These are phyloP conservation scores for Russula griseocarnosa DNA, from an alignment of 768 basidiomycete genomes.

Conservation along the genomic window DNA sequence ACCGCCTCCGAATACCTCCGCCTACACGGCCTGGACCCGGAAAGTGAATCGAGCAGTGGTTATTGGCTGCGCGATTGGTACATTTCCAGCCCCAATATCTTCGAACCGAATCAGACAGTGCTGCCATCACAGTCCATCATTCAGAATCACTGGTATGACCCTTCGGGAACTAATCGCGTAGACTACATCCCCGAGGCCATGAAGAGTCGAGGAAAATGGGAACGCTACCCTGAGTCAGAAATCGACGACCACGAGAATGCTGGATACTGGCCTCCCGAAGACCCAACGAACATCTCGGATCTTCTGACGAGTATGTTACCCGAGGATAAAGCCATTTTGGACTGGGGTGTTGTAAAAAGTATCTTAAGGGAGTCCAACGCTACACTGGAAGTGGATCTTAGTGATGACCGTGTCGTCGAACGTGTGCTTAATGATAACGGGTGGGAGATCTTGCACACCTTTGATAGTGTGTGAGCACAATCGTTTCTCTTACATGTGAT, in stretches of 20 bases:
- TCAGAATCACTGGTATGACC: conserved; percentile 43
- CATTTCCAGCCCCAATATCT: conserved; percentile 34
- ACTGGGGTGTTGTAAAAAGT: conserved; percentile 10
- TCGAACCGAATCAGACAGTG: conserved; percentile 27
- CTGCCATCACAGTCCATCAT: conserved; percentile 36
- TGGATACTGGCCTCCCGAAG: conserved; percentile 15
- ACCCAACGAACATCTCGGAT: conserved; percentile 9
- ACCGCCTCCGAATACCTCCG: conserved; percentile 44
- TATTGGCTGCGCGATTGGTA: conserved; percentile 39
- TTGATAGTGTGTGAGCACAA: conserved; percentile 38
- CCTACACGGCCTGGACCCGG: conserved; percentile 38
- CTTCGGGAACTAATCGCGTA: conserved; percentile 37
- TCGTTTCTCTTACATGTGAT: not conserved
- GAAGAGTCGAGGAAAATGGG: conserved; percentile 36
- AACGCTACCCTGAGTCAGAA: conserved; percentile 24
- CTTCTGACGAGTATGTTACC: conserved; percentile 2
- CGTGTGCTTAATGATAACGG: conserved; percentile 38
- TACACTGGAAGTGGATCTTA: conserved; percentile 18
- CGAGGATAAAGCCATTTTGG: conserved; percentile 2
- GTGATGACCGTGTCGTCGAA: conserved; percentile 34
- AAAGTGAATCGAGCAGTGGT: conserved; percentile 39
- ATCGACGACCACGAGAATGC: conserved; percentile 14
- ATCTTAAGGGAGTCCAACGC: not conserved
- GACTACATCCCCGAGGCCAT: conserved; percentile 37
- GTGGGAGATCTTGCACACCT: conserved; percentile 43